phyloP scores from a whole-genome alignment of 2,329 filamentous ascomycete genomes.

The Clarireedia hainanense region DNA sequence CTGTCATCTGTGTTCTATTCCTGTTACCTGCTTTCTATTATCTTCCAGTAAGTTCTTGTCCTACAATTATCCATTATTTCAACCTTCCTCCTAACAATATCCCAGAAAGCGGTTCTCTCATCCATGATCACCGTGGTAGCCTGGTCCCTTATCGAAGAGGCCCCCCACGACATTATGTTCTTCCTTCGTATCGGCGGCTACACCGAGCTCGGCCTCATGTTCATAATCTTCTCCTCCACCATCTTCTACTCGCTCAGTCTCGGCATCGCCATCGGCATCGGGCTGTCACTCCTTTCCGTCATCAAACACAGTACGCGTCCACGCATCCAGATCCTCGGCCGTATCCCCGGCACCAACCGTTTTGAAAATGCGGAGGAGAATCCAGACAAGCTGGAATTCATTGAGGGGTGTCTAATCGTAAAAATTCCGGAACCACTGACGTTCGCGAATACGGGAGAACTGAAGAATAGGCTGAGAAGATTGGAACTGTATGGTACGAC shows the following conservation, averaged over 20 bases:
- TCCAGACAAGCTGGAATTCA: constrained; percentile 69
- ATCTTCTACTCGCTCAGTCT: constrained; percentile 92
- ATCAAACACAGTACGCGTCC: constrained; percentile 86
- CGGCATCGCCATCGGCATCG: constrained; percentile 90
- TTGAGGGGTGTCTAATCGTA: constrained; percentile 88
- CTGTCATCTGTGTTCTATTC: constrained; percentile 71
- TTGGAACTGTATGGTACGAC: constrained; percentile 87
- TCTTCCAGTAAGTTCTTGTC: constrained; percentile 62
- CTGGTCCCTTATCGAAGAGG: constrained; percentile 90
- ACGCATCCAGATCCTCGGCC: constrained; percentile 91
- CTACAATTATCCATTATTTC: neutral
- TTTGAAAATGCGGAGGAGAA: constrained; percentile 81
- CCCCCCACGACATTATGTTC: constrained; percentile 84
- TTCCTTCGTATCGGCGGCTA: constrained; percentile 81
- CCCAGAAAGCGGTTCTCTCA: constrained; percentile 82
- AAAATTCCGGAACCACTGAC: constrained; percentile 97
- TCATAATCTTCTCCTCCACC: constrained; percentile 81
- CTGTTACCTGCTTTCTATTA: constrained; percentile 90
- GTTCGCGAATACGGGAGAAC: constrained; percentile 90
- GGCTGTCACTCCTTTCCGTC: constrained; percentile 80
- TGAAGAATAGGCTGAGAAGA: constrained; percentile 74
- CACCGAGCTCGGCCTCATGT: constrained; percentile 80
- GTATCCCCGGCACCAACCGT: constrained; percentile 71
- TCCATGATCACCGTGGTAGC: constrained; percentile 95
- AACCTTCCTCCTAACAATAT: constrained; percentile 12